phyloP scores from a whole-genome alignment of 1,139 yeast species.

The Magnusiomyces suaveolens region DNA sequence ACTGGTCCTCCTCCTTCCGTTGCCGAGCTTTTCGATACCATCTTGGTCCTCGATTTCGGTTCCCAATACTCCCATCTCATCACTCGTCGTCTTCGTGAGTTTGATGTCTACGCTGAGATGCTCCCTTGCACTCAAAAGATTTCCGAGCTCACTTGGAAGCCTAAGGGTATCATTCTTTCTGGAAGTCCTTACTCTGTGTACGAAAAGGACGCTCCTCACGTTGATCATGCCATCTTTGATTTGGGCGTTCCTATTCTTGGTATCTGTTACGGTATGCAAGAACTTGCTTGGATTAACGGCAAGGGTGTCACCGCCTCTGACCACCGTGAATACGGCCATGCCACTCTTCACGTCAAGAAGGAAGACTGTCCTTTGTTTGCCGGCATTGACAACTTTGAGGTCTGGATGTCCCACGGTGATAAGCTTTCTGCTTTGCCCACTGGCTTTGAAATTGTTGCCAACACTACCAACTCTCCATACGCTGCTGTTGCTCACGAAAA shows the following conservation, averaged over 20 bases:
- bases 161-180: conserved; percentile 90
- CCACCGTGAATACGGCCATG: conserved; percentile 97
- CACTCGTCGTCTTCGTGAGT: conserved; percentile 95
- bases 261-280: conserved; percentile 99
- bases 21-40: conserved; percentile 85
- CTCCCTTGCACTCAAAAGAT: conserved; percentile 97
- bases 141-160: conserved; percentile 83
- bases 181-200: conserved; percentile 99
- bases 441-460: conserved; percentile 83
- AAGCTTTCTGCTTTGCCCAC: conserved; percentile 83
- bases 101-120: conserved; percentile 98
- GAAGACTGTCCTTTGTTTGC: conserved; percentile 57
- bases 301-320: conserved; percentile 94
- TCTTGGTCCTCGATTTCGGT: conserved; percentile 93
- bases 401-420: conserved; percentile 99
- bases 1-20: conserved; percentile 33
- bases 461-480: conserved; percentile 87
- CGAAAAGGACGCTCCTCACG: conserved; percentile 93
- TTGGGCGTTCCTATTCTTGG: conserved; percentile 91
- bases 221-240: conserved; percentile 85
- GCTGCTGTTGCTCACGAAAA: conserved; percentile 80
- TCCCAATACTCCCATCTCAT: conserved; percentile 96
- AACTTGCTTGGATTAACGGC: conserved; percentile 95
- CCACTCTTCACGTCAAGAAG: conserved; percentile 59
- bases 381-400: conserved; percentile 85